Percentiles rank a stretch among this genome's conserved stretches.
These are phyloP conservation scores for Helminthosporium solani DNA, from an alignment of 2,329 filamentous ascomycete genomes.

Conservation along the genomic window DNA sequence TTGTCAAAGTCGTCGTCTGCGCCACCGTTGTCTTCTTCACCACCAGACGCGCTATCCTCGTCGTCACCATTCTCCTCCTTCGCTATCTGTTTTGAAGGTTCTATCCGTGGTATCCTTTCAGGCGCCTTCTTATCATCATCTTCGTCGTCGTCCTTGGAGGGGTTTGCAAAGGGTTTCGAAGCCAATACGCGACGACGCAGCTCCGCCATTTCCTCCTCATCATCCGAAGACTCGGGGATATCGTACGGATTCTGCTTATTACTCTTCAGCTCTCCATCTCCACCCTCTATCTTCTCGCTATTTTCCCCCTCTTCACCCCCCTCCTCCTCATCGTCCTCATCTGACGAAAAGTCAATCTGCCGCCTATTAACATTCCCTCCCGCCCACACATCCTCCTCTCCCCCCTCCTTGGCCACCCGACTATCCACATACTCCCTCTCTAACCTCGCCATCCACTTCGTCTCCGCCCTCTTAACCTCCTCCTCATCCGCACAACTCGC, in stretches of 20 bases:
- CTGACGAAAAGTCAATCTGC: slow-evolving; percentile 43
- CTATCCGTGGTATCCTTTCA: slow-evolving; percentile 50
- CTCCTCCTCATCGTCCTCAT: slow-evolving; percentile 52
- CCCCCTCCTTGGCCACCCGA: slow-evolving; percentile 61
- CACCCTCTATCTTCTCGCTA: slow-evolving; percentile 42
- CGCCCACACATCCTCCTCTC: slow-evolving; percentile 77
- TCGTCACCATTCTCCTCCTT: slow-evolving; percentile 55
- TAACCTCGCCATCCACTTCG: slow-evolving; percentile 84
- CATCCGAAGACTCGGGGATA: slow-evolving; percentile 71
- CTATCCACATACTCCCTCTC: slow-evolving; percentile 87
- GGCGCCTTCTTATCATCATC: slow-evolving; percentile 58
- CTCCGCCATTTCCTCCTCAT: slow-evolving; percentile 91
- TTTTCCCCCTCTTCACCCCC: slow-evolving; percentile 42
- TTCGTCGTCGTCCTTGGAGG: slow-evolving; percentile 27
- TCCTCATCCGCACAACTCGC: slow-evolving; percentile 80
- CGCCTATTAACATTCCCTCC: slow-evolving; percentile 81
- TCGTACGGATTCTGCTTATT: slow-evolving; percentile 67
- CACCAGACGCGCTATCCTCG: slow-evolving; percentile 59
- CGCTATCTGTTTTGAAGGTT: slow-evolving; percentile 3
- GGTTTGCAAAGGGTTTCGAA: slow-evolving; percentile 81
- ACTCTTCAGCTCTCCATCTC: slow-evolving; percentile 44
- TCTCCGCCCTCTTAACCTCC: slow-evolving; percentile 79
- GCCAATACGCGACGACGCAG: slow-evolving; percentile 85
- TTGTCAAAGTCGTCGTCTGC: slow-evolving; percentile 84
- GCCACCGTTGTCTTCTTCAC: slow-evolving; percentile 60